phyloP scores from a whole-genome alignment of 345 rosid genomes.

The Reutealis trisperma region DNA sequence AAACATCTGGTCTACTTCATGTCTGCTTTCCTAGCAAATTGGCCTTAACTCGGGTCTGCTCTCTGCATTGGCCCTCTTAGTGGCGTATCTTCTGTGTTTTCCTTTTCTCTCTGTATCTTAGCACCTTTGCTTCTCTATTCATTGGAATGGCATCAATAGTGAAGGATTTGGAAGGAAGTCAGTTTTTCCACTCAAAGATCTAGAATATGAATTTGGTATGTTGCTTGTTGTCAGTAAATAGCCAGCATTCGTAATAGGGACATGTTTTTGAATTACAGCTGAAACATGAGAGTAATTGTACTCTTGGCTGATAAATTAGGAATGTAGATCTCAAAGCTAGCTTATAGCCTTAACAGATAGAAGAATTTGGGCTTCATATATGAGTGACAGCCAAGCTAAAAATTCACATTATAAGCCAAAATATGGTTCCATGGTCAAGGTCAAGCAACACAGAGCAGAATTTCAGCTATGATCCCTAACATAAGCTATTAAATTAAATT shows the following conservation, averaged over 20 bases:
- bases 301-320: neutral
- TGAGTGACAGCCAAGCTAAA: neutral
- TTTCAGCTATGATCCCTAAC: too few species aligned
- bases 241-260: constrained; percentile 20
- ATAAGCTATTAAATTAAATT: too few species aligned
- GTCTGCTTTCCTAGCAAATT: constrained; percentile 37
- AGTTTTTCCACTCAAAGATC: constrained; percentile 8
- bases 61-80: constrained; percentile 43
- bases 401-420: too few species aligned
- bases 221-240: constrained; percentile 13
- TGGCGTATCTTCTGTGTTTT: constrained; percentile 40
- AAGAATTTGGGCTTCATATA: too few species aligned
- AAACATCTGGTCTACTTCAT: constrained; percentile 7
- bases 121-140: constrained; percentile 37
- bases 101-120: constrained; percentile 24
- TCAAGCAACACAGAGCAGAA: too few species aligned
- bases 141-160: constrained; percentile 27
- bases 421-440: too few species aligned
- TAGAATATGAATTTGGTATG: constrained; percentile 21
- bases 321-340: neutral
- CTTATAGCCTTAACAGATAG: too few species aligned
- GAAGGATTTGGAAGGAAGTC: constrained; percentile 23
- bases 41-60: constrained; percentile 40
- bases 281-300: neutral
- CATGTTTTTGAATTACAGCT: constrained; percentile 20